Conservation (phyloP, 495 filamentous ascomycete genomes). For the Penicillium silybi region DNA sequence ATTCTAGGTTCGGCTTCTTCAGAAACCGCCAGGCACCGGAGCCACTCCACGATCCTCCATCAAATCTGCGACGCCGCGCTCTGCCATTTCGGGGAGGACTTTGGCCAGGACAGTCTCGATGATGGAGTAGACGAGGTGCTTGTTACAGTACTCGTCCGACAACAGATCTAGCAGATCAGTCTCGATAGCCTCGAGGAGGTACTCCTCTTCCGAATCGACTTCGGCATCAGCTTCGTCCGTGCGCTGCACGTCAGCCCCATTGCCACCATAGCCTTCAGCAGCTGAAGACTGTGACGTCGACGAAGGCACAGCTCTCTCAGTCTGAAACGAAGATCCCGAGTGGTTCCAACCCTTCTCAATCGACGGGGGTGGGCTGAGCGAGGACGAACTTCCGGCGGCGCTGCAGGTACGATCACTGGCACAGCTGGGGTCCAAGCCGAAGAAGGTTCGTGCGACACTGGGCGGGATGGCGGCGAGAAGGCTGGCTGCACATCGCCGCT, state of each 20-base stretch:
- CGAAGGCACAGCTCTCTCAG: neutral
- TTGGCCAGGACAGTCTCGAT: conserved; percentile 74
- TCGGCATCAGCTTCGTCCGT: conserved; percentile 14
- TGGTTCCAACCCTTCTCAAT: conserved; percentile 2
- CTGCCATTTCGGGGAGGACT: conserved; percentile 79
- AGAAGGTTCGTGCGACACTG: conserved; percentile 35
- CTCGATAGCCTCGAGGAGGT: conserved; percentile 43
- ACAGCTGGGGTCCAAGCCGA: conserved; percentile 23
- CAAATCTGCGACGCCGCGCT: conserved; percentile 66
- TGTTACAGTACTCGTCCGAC: conserved; percentile 81
- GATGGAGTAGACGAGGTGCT: conserved; percentile 75
- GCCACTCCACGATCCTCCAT: conserved; percentile 63
- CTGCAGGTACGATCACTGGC: conserved; percentile 27
- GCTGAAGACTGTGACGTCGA: conserved; percentile 7
- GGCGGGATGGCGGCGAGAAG: conserved; percentile 47
- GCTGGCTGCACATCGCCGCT: conserved; percentile 51
- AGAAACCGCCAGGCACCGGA: conserved; percentile 12
- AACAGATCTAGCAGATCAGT: conserved; percentile 65
- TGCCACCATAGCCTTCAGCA: neutral
- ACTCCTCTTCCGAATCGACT: conserved; percentile 30
- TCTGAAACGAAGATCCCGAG: conserved; percentile 8
- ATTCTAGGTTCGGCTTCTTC: conserved; percentile 2
- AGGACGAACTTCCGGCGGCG: conserved; percentile 13
- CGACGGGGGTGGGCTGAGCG: conserved; percentile 13
- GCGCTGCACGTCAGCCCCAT: conserved; percentile 1